Percentiles rank a stretch among this genome's conserved stretches.
These are phyloP conservation scores for Phytopythium helicoides DNA, from an alignment of 352 stramenopile genomes.

Conservation along the genomic window DNA sequence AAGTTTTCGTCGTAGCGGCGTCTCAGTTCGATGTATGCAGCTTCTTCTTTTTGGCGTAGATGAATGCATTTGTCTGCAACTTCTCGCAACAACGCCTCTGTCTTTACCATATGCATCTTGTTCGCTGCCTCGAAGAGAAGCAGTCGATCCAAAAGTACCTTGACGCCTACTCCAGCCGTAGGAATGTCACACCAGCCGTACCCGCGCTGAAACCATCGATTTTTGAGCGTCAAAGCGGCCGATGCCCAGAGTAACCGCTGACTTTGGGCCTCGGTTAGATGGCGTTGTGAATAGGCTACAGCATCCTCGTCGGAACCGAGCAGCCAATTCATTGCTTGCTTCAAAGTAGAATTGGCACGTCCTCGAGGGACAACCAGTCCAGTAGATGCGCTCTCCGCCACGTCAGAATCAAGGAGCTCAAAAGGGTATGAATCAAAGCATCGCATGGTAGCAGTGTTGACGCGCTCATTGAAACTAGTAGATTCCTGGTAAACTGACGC, in stretches of 20 bases:
- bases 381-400: constrained; percentile 28
- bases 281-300: constrained; percentile 38
- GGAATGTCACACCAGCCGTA: constrained; percentile 62
- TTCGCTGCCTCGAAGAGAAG: constrained; percentile 62
- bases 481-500: constrained; percentile 59
- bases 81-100: constrained; percentile 50
- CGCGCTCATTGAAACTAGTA: constrained; percentile 47
- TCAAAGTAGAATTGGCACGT: constrained; percentile 34
- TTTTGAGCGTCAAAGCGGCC: constrained; percentile 52
- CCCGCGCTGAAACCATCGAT: constrained; percentile 64
- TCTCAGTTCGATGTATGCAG: constrained; percentile 39
- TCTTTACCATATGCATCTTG: constrained; percentile 80
- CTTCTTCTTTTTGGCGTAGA: constrained; percentile 38
- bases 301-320: constrained; percentile 48
- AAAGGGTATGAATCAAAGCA: constrained; percentile 47
- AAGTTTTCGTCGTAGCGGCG: constrained; percentile 38
- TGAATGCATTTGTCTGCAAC: constrained; percentile 63
- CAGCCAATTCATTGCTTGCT: constrained; percentile 57
- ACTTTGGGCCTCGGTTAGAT: constrained; percentile 41
- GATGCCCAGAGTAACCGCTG: constrained; percentile 57
- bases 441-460: constrained; percentile 32
- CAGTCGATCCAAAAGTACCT: constrained; percentile 50
- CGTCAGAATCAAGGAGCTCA: constrained; percentile 8
- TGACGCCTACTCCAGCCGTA: constrained; percentile 59
- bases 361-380: constrained; percentile 47